Evolutionary conservation across 148 eudicot genomes (phyloP).

Genomic region (Camellia granthamiana): DNA sequence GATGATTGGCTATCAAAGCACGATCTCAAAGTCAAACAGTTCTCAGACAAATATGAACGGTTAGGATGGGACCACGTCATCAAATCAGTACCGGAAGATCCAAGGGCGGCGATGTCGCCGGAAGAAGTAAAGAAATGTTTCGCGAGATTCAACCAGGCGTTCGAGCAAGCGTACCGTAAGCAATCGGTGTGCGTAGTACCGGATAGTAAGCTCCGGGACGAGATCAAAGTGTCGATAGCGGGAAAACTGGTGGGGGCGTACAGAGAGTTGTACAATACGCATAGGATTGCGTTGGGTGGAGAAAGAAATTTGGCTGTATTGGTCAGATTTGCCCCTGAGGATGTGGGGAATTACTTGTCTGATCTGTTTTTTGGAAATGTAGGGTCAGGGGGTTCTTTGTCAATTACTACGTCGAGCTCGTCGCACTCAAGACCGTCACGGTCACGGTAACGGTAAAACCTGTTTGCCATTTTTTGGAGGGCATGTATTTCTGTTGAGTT

Average conservation of each 20-base stretch:
- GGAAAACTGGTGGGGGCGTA: constrained; percentile 42
- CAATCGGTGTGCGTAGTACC: constrained; percentile 53
- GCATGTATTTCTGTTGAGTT: too few species aligned
- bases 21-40: constrained; percentile 49
- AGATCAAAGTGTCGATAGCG: constrained; percentile 47
- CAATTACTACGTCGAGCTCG: constrained; percentile 7
- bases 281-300: constrained; percentile 21
- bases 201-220: constrained; percentile 62
- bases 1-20: constrained; percentile 68
- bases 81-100: constrained; percentile 33
- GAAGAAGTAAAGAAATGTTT: constrained; percentile 51
- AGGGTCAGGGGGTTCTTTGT: constrained; percentile 19
- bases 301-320: constrained; percentile 20
- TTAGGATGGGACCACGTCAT: constrained; percentile 65
- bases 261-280: constrained; percentile 42
- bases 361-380: constrained; percentile 29
- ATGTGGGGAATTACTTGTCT: constrained; percentile 29
- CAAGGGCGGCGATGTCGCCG: constrained; percentile 25
- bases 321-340: constrained; percentile 41
- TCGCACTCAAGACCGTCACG: constrained; percentile 4
- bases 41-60: constrained; percentile 59
- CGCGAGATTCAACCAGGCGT: constrained; percentile 47
- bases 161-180: constrained; percentile 56
- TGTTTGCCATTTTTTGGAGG: too few species aligned
- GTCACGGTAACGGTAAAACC: background rate